Conservation (phyloP, 1,284 basidiomycete species). For the Clitocybe nebularis region DNA sequence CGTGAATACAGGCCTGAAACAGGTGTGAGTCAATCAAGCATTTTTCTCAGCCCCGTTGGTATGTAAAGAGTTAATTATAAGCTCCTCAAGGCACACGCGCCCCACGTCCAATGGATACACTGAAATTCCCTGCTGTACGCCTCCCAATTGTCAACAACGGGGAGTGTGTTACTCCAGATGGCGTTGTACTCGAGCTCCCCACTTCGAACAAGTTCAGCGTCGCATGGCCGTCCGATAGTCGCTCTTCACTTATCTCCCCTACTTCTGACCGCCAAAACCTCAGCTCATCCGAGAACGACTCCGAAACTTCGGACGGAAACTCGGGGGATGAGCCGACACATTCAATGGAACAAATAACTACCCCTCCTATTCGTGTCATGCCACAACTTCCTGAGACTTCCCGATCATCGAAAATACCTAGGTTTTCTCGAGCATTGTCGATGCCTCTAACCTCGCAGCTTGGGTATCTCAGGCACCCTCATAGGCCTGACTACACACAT, state of each 20-base stretch:
- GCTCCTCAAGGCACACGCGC: background rate
- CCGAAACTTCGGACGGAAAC: conserved; percentile 19
- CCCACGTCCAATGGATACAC: conserved; percentile 21
- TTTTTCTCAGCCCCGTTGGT: background rate
- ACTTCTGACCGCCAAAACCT: conserved; percentile 18
- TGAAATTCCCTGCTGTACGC: conserved; percentile 31
- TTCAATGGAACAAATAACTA: conserved; percentile 1
- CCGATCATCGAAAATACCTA: conserved; percentile 32
- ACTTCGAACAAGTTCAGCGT: conserved; percentile 29
- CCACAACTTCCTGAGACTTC: conserved; percentile 14
- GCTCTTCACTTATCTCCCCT: conserved; percentile 16
- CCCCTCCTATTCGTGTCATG: conserved; percentile 7
- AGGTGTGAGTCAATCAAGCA: no score
- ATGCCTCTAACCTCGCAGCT: conserved; percentile 71
- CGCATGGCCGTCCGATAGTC: conserved; percentile 25
- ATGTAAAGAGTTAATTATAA: background rate
- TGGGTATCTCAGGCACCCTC: conserved; percentile 62
- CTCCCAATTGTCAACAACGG: conserved; percentile 26
- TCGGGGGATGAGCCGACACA: conserved; percentile 21
- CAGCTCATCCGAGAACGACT: conserved; percentile 23
- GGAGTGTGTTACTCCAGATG: conserved; percentile 26
- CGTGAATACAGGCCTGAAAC: no score
- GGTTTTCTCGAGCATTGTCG: conserved; percentile 65
- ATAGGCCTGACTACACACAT: conserved; percentile 27
- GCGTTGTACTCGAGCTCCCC: conserved; percentile 25